A percentile compares a stretch with the other conserved stretches of the same genome.
Evolutionary conservation across 805 yeast species (phyloP).

Genomic region (Kodamaea fukazawae): DNA sequence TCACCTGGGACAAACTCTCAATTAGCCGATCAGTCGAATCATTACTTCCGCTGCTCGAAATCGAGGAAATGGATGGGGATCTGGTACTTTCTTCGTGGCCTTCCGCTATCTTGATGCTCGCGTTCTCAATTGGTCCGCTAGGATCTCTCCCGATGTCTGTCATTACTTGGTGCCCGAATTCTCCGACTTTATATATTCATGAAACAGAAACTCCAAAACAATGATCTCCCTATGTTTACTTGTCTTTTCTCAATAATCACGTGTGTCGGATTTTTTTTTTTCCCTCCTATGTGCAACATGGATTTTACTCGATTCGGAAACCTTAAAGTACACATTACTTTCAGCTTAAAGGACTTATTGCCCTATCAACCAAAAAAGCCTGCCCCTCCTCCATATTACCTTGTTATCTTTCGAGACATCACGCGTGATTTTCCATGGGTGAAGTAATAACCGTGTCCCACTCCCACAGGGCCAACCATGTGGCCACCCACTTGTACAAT

Average conservation of each 20-base stretch:
- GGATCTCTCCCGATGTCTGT: neutral
- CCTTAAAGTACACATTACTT: neutral
- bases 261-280: neutral
- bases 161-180: neutral
- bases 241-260: neutral
- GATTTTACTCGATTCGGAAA: neutral
- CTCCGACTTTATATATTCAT: neutral
- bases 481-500: conserved; percentile 80
- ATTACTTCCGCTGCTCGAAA: conserved; percentile 22
- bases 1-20: conserved; percentile 17
- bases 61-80: conserved; percentile 21
- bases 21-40: conserved; percentile 25
- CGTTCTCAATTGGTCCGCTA: neutral
- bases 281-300: neutral
- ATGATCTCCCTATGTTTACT: conserved; percentile 2
- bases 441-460: conserved; percentile 72
- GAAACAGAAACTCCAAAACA: too few species aligned
- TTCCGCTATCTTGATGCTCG: neutral
- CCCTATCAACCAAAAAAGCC: too few species aligned
- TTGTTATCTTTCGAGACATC: too few species aligned
- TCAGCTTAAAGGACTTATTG: neutral
- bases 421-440: conserved; percentile 45
- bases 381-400: too few species aligned
- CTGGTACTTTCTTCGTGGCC: neutral
- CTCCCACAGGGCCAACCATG: conserved; percentile 72